These are phyloP conservation scores for Lipomyces spencermartinsiae DNA, from an alignment of 805 yeast species.

Conservation along the genomic window DNA sequence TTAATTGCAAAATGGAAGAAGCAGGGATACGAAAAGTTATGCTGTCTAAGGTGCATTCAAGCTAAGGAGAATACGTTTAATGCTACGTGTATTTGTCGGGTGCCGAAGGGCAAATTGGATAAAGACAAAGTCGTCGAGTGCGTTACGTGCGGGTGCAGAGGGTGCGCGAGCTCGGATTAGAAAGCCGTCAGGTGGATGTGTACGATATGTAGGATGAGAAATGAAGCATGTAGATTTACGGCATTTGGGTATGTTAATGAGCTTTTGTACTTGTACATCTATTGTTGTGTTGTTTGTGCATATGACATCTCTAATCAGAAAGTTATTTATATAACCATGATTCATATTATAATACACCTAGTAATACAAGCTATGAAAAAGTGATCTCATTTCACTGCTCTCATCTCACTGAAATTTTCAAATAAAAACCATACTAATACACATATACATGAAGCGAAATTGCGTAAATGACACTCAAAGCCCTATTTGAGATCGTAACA, in stretches of 20 bases:
- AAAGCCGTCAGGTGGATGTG: not conserved
- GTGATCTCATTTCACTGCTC: not conserved
- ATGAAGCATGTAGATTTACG: not conserved
- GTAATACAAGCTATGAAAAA: conserved; percentile 11
- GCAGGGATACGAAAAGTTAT: conserved; percentile 83
- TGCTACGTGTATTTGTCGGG: conserved; percentile 82
- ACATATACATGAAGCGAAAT: not conserved
- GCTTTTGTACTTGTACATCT: not conserved
- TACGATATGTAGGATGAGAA: not conserved
- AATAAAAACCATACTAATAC: conserved; percentile 2
- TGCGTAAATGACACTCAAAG: not conserved
- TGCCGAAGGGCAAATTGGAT: conserved; percentile 63
- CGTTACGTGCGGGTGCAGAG: conserved; percentile 82
- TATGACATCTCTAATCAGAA: conserved; percentile 3
- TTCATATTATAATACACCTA: not conserved
- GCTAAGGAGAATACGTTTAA: conserved; percentile 66
- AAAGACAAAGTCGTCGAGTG: conserved; percentile 57
- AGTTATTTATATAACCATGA: not conserved
- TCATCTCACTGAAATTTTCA: not conserved
- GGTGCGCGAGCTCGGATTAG: conserved; percentile 79
- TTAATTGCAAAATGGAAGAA: conserved; percentile 85
- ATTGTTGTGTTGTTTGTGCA: not conserved
- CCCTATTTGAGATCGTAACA: not conserved
- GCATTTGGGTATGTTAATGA: not conserved
- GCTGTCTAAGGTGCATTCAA: conserved; percentile 81